Conservation (phyloP, 306 rosid genomes). For the Acmispon strigosus region DNA sequence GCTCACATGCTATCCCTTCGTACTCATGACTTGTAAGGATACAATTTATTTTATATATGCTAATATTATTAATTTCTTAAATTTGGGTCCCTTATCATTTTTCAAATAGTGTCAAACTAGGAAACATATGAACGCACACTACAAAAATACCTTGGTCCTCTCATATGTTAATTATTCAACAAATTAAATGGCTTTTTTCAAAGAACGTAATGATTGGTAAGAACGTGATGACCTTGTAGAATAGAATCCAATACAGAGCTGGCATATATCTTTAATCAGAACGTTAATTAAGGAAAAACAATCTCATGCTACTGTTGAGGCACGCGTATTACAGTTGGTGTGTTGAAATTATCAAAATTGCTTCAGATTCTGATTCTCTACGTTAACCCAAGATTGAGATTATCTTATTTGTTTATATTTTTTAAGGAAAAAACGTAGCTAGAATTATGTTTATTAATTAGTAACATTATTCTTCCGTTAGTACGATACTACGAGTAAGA, state of each 20-base stretch:
- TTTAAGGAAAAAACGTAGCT: not conserved
- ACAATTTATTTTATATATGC: not conserved
- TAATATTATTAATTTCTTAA: not conserved
- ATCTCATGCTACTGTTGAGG: constrained; percentile 16
- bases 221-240: constrained; percentile 6
- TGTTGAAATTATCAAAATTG: constrained; percentile 7
- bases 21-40: not conserved
- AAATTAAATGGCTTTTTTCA: constrained; percentile 2
- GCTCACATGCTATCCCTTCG: constrained; percentile 12
- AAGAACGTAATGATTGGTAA: constrained; percentile 14
- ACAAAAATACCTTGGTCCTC: constrained; percentile 11
- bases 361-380: constrained; percentile 15
- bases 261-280: constrained; percentile 17
- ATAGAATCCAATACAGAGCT: not conserved
- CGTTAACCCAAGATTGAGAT: not conserved
- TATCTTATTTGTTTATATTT: not conserved
- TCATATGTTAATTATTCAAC: not conserved
- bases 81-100: not conserved
- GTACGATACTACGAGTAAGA: not conserved
- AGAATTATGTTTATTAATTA: not conserved
- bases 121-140: not conserved
- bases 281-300: constrained; percentile 12
- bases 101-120: constrained; percentile 12
- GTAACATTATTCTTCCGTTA: not conserved
- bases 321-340: constrained; percentile 35